phyloP scores from a whole-genome alignment of 2,329 filamentous ascomycete genomes.

The Hymenoscyphus fructigenus region DNA sequence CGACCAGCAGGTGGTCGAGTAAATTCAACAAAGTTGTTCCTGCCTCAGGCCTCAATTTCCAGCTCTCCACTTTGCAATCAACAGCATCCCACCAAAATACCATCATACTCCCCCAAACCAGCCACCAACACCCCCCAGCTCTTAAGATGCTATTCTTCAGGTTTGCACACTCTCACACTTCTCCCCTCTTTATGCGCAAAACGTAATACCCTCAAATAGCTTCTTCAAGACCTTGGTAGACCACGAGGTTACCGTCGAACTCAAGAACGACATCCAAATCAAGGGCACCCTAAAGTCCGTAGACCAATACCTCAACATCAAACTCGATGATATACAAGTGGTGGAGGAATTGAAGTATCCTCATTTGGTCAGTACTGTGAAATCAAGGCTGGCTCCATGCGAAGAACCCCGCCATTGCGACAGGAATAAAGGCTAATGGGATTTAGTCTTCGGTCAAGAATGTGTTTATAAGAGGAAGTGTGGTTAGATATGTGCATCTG shows the following conservation, averaged over 20 bases:
- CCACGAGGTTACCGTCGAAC: constrained; percentile 94
- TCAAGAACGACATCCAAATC: constrained; percentile 99
- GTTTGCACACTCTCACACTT: constrained; percentile 22
- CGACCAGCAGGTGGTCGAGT: too few species aligned
- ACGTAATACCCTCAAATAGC: constrained; percentile 46
- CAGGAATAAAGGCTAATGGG: constrained; percentile 6
- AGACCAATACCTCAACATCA: constrained; percentile 99
- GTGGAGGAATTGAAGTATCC: constrained; percentile 94
- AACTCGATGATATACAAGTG: constrained; percentile 92
- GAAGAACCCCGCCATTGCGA: not conserved
- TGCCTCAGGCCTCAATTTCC: not conserved
- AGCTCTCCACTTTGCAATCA: not conserved
- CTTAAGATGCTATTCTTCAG: constrained; percentile 41
- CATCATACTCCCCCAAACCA: not conserved
- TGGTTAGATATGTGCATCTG: constrained; percentile 72
- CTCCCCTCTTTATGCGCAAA: not conserved
- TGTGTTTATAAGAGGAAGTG: constrained; percentile 73
- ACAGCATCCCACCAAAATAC: constrained; percentile 10
- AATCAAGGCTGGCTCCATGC: not conserved
- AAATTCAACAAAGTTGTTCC: not conserved
- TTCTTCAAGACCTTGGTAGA: constrained; percentile 99
- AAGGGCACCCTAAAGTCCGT: constrained; percentile 94
- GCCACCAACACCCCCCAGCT: not conserved
- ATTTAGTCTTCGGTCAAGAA: constrained; percentile 70
- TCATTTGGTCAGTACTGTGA: constrained; percentile 64